phyloP scores from a whole-genome alignment of 202 grass and related monocot genomes.

The Setaria viridis region DNA sequence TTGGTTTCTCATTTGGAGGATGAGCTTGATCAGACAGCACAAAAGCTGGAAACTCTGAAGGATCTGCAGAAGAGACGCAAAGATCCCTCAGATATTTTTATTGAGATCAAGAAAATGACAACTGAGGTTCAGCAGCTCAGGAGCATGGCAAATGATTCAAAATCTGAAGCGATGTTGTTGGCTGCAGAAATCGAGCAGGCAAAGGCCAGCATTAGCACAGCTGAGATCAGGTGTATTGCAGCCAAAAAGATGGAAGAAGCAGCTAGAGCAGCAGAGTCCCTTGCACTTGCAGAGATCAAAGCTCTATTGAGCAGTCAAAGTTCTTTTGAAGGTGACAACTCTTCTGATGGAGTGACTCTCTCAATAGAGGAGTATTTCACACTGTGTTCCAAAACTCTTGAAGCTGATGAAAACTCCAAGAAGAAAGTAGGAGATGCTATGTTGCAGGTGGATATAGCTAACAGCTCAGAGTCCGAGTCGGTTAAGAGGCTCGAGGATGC shows the following conservation, averaged over 20 bases:
- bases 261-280: constrained; percentile 66
- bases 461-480: constrained; percentile 51
- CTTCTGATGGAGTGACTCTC: constrained; percentile 62
- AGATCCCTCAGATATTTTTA: constrained; percentile 50
- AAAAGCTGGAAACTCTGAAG: constrained; percentile 62
- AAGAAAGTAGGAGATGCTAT: constrained; percentile 65
- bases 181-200: constrained; percentile 78
- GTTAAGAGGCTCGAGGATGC: constrained; percentile 71
- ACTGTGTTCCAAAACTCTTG: constrained; percentile 58
- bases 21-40: constrained; percentile 54
- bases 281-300: constrained; percentile 83
- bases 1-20: constrained; percentile 63
- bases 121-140: constrained; percentile 67
- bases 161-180: constrained; percentile 56
- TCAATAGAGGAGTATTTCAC: constrained; percentile 67
- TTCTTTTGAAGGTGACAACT: constrained; percentile 37
- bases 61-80: constrained; percentile 56
- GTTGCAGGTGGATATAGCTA: constrained; percentile 59
- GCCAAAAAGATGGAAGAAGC: constrained; percentile 89
- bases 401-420: constrained; percentile 62
- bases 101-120: constrained; percentile 72
- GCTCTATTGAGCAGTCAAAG: constrained; percentile 56
- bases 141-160: constrained; percentile 61
- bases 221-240: constrained; percentile 63
- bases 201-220: constrained; percentile 71